Evolutionary conservation across 2,329 filamentous ascomycete species (phyloP).

Genomic region (Colletotrichum sp.): DNA sequence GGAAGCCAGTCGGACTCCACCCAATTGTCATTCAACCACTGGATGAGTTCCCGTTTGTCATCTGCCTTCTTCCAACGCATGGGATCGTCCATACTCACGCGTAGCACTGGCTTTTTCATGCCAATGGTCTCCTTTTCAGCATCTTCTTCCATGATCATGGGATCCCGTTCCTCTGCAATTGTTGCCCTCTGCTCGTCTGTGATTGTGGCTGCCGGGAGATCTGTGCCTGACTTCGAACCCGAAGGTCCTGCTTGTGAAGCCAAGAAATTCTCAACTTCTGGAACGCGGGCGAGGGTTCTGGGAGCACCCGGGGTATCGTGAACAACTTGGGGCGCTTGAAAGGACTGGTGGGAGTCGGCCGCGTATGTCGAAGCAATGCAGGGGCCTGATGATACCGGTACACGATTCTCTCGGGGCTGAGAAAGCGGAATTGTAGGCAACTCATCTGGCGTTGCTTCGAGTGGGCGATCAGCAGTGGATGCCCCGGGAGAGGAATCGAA

Average conservation of each 20-base stretch:
- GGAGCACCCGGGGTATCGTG: not conserved
- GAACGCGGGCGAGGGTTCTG: not conserved
- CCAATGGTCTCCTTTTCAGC: not conserved
- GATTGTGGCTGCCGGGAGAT: not conserved
- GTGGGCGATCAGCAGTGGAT: not conserved
- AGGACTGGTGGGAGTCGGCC: not conserved
- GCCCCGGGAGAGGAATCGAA: conserved; percentile 23
- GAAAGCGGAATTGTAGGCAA: not conserved
- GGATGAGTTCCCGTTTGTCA: not conserved
- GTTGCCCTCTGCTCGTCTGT: not conserved
- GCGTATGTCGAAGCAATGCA: not conserved
- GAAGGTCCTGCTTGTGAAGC: not conserved
- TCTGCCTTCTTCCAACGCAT: not conserved
- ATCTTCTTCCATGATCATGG: not conserved
- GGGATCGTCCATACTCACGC: not conserved
- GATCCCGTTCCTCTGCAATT: not conserved
- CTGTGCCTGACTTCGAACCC: not conserved
- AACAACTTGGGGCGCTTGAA: not conserved
- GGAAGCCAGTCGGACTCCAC: conserved; percentile 11
- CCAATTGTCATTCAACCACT: not conserved
- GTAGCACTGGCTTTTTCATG: not conserved
- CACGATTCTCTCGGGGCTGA: not conserved
- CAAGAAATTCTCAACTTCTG: too few relatives aligned
- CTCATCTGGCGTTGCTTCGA: not conserved
- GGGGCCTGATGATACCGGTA: not conserved